Conservation (phyloP, 2,329 filamentous ascomycete genomes). For the Aspergillus caelatus region DNA sequence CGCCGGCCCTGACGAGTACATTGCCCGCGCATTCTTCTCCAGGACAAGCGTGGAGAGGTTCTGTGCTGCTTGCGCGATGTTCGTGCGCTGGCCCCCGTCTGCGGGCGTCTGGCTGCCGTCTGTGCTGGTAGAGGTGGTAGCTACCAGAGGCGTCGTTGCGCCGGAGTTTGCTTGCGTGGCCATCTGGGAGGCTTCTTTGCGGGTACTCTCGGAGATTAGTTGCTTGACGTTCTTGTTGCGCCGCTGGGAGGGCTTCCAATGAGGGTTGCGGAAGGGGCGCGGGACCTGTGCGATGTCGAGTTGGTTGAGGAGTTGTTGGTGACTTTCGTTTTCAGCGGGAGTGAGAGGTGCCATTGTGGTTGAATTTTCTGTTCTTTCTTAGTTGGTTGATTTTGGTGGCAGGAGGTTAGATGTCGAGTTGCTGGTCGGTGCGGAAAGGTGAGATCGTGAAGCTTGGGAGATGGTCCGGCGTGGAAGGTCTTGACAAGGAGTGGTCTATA, state of each 20-base stretch:
- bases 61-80: constrained; percentile 86
- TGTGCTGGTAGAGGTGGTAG: constrained; percentile 37
- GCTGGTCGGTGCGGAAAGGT: background rate
- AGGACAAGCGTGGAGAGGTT: constrained; percentile 85
- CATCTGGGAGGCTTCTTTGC: constrained; percentile 85
- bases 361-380: constrained; percentile 15
- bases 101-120: constrained; percentile 52
- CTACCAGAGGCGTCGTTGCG: constrained; percentile 65
- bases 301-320: constrained; percentile 83
- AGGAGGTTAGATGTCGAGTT: background rate
- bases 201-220: constrained; percentile 84
- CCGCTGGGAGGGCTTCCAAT: constrained; percentile 90
- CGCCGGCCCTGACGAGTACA: constrained; percentile 61
- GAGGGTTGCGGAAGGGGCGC: constrained; percentile 86
- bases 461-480: background rate
- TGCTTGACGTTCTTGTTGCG: constrained; percentile 99
- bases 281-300: constrained; percentile 86
- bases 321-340: constrained; percentile 75
- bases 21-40: constrained; percentile 68
- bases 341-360: constrained; percentile 62
- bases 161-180: constrained; percentile 84
- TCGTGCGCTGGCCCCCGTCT: constrained; percentile 50
- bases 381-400: constrained; percentile 6
- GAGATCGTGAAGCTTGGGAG: background rate
- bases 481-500: background rate